Percentiles rank a stretch among this genome's conserved stretches.
phyloP scores from a whole-genome alignment of 257 asterid species.

The Anisodus acutangulus region DNA sequence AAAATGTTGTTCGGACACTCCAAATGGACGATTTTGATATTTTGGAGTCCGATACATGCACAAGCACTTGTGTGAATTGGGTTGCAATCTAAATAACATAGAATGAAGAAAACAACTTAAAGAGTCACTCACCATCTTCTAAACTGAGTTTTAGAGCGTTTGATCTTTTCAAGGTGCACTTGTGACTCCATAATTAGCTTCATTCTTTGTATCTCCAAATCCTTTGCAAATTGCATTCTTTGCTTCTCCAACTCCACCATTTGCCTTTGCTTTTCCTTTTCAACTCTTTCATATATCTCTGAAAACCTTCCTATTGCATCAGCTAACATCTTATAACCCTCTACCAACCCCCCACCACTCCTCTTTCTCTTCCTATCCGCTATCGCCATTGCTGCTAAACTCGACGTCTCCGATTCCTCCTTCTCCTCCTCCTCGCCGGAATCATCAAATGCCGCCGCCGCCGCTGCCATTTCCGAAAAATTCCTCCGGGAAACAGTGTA shows the following conservation, averaged over 20 bases:
- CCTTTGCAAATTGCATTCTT: slow-evolving; percentile 82
- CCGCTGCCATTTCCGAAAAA: slow-evolving; percentile 70
- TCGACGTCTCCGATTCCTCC: slow-evolving; percentile 50
- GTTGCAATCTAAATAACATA: slow-evolving; percentile 4
- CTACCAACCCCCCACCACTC: slow-evolving; percentile 38
- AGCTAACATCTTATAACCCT: slow-evolving; percentile 66
- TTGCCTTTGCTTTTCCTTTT: slow-evolving; percentile 78
- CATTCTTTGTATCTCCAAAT: slow-evolving; percentile 89
- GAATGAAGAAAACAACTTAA: neutral
- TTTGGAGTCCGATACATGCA: neutral
- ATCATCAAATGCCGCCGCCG: slow-evolving; percentile 61
- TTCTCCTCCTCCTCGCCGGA: slow-evolving; percentile 42
- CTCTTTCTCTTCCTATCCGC: slow-evolving; percentile 43
- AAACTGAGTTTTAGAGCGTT: slow-evolving; percentile 52
- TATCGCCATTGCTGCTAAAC: slow-evolving; percentile 29
- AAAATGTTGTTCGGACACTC: neutral
- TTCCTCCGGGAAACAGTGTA: slow-evolving; percentile 57
- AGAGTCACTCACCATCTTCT: slow-evolving; percentile 51
- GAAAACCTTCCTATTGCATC: slow-evolving; percentile 73
- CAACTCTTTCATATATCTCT: slow-evolving; percentile 73
- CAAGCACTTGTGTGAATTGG: neutral
- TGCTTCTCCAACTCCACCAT: slow-evolving; percentile 92
- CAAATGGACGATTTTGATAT: neutral
- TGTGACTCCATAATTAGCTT: slow-evolving; percentile 77
- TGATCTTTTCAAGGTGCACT: slow-evolving; percentile 68